phyloP scores from a whole-genome alignment of 192 early-diverging fungal species.

The Coemansia sp. region DNA sequence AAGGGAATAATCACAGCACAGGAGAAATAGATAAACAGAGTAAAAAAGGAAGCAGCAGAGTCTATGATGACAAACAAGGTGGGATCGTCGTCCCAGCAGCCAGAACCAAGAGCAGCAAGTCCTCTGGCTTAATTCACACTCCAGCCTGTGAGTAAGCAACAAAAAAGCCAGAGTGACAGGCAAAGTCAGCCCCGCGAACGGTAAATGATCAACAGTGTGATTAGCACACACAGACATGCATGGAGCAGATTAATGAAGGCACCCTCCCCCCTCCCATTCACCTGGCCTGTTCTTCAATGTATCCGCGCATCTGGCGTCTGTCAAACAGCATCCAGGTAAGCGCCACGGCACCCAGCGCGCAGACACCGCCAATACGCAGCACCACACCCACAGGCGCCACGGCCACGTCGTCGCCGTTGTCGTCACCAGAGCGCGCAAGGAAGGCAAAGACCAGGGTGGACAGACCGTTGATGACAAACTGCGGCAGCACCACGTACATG shows the following conservation, averaged over 20 bases:
- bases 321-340: conserved; percentile 43
- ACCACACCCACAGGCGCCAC: conserved; percentile 30
- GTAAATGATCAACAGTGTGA: too few species aligned
- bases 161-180: too few species aligned
- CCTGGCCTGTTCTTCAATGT: conserved; percentile 7
- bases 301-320: conserved; percentile 29
- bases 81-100: too few species aligned
- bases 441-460: conserved; percentile 46
- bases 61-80: too few species aligned
- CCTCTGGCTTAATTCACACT: too few species aligned
- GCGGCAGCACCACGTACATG: conserved; percentile 94
- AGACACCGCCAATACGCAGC: conserved; percentile 38
- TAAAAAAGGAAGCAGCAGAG: background rate
- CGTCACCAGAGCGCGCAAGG: conserved; percentile 41
- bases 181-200: too few species aligned
- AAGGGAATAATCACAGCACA: too few species aligned
- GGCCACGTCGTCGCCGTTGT: background rate
- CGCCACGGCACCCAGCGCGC: conserved; percentile 35
- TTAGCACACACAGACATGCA: too few species aligned
- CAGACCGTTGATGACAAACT: conserved; percentile 66
- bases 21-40: conserved; percentile 1
- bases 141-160: too few species aligned
- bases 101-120: too few species aligned
- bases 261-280: too few species aligned
- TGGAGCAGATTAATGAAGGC: too few species aligned